phyloP scores from a whole-genome alignment of 2,329 filamentous ascomycete genomes.

The Trichophyton benhamiae region DNA sequence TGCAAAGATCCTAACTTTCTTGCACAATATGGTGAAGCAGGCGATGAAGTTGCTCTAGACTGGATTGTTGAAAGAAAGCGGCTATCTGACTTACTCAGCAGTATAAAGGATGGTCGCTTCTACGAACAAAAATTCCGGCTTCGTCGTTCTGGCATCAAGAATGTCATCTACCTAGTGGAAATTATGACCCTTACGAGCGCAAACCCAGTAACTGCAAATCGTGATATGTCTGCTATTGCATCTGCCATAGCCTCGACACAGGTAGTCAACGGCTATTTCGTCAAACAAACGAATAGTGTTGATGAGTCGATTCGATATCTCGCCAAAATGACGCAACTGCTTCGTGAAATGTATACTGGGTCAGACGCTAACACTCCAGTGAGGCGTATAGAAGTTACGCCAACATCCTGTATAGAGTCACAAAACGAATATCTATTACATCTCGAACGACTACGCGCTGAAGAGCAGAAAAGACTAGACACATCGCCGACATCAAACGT shows the following conservation, averaged over 20 bases:
- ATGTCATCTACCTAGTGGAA: slow-evolving; percentile 69
- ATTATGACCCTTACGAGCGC: slow-evolving; percentile 51
- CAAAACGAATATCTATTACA: slow-evolving; percentile 55
- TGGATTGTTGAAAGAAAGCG: slow-evolving; percentile 73
- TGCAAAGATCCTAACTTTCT: slow-evolving; percentile 49
- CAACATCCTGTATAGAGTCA: slow-evolving; percentile 47
- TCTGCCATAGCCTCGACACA: slow-evolving; percentile 66
- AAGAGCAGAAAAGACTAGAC: slow-evolving; percentile 33
- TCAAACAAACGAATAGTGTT: slow-evolving; percentile 62
- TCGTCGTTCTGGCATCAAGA: slow-evolving; percentile 57
- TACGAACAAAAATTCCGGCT: slow-evolving; percentile 76
- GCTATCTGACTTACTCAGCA: slow-evolving; percentile 64
- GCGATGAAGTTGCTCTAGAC: slow-evolving; percentile 61
- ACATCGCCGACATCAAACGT: slow-evolving; percentile 27
- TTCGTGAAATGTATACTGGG: slow-evolving; percentile 51
- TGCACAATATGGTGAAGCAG: slow-evolving; percentile 41
- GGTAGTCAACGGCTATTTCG: slow-evolving; percentile 65
- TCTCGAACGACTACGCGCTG: slow-evolving; percentile 46
- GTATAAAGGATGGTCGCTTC: slow-evolving; percentile 71
- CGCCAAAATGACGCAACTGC: slow-evolving; percentile 55
- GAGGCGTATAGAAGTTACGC: slow-evolving; percentile 48
- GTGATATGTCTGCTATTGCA: slow-evolving; percentile 54
- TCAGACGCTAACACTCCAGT: slow-evolving; percentile 10
- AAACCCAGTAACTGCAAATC: slow-evolving; percentile 28
- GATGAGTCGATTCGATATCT: slow-evolving; percentile 70